Base-by-base conservation (phyloP, 768 basidiomycete genomes). In the Chlorophyllum brunneum region DNA sequence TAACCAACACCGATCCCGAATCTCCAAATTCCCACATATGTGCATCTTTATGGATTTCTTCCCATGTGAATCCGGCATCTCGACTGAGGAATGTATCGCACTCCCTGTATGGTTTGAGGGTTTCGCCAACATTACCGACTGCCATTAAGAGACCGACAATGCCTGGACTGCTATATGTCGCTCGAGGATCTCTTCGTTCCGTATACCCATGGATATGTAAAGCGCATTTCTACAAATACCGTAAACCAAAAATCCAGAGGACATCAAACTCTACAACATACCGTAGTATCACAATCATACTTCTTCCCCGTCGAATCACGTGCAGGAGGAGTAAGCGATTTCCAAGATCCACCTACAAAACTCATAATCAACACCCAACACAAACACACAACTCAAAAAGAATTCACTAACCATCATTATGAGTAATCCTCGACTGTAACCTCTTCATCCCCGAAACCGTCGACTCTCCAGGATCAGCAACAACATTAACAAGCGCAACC, bases 21-120 rank as follows among this genome's bases (percentile, higher is more conserved):
- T 98, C 97, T 24, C 95, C 95, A 60, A 95, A 98, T 65, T 95
- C 94, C 93, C 92, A 99, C 33, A 98, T 76, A 63, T 98, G 89
- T 0, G 97, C 95, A 58, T 95, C 95, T 65, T 99, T 99, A 74
- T 94, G 94, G 0, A 99, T 87, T 70, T 99, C 97, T 65, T 97
- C 84, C 97, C 97, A 99, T 0, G 91, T 93, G 70, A 97, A 97
- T 7, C 97, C 97, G 2, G 84, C 97, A 60, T 99, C 92, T 3
- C 97, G 91, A 51, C 91, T 92, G 36, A 98, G 78, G 85, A 97
- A 98, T 2, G 94, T 97, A 65, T 98, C 95, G 55, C 86, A 85
- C 26, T 98, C 88, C 3, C 74, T 78, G 70, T 99, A 99, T 0
- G 83, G 72, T 0, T 81, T 83, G 1, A 99, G 80, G 1, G 71